Base-by-base conservation (phyloP, 441 rosid species). In the Corymbia citriodora region DNA sequence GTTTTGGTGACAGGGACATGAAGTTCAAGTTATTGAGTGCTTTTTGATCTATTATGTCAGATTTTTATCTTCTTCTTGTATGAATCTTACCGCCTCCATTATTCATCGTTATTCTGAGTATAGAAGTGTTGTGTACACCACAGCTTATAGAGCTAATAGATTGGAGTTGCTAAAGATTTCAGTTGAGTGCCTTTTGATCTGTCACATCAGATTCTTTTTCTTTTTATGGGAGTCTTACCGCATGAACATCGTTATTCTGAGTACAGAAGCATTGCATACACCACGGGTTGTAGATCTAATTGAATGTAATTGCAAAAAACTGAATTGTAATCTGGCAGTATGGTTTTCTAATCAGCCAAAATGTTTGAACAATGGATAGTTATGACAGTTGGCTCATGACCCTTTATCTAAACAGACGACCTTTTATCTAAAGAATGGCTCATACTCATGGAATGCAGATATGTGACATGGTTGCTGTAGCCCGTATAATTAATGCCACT, bases 391-490 rank as follows among this genome's bases (percentile, higher is more conserved):
- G 85, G 52, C 8, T 48, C 85, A 45, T 45, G 17, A 79, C 52
- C 52, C 52, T 79, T 79, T 79, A 45, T 79, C 52, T 79, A 45
- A 45, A 54, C 52, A 61, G 25, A 55, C n/a, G 19, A 57, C 74
- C 63, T 33, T 36, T 55, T 89, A 55, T 65, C 72, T 57, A 21
- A 89, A 90, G 54, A 57, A 29, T 15, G 19, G 49, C 40, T 72
- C 40, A 72, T 54, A 33, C 88, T 89, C 82, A 89, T 92, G n/a
- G 85, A 79, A 90, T 93, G 92, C 96, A 98, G 99, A 98, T 98
- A 88, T 97, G 99, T 90, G 99, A 98, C 94, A 98, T 98, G 99
- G 99, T 98, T 82, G 99, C 99, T 61, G 96, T 98, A 88, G 99
- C 98, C 7, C 98, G 96, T 27, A 94, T 98, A 88, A 96, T 96